Evolutionary conservation across 208 protist species (phyloP).

Genomic region (Leishmania lainsoni): DNA sequence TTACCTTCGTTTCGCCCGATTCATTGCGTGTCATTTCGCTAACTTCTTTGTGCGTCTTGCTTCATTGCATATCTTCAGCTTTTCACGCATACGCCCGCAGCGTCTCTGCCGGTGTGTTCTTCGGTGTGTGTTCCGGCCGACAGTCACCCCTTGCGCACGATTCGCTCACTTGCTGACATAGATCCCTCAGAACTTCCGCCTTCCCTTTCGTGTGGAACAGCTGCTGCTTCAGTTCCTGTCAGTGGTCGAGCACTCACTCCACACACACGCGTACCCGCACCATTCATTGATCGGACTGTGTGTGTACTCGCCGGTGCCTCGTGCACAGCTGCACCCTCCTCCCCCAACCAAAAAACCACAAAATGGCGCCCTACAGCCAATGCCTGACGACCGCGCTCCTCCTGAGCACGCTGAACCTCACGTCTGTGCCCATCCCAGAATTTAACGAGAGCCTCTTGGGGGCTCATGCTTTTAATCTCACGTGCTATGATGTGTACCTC

Average conservation of each 20-base stretch:
- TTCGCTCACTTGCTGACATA: not conserved
- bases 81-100: not conserved
- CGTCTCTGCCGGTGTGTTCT: not conserved
- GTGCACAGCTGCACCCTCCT: not conserved
- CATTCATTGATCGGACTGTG: too few relatives aligned
- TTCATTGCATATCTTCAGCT: not conserved
- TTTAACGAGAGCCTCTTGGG: constrained; percentile 35
- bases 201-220: not conserved
- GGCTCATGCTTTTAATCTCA: constrained; percentile 41
- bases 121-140: not conserved
- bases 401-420: constrained; percentile 35
- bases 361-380: not conserved
- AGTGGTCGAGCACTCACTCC: not conserved
- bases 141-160: not conserved
- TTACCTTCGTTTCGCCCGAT: not conserved
- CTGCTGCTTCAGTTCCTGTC: not conserved
- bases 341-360: not conserved
- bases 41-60: not conserved
- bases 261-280: not conserved
- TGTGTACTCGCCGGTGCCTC: not conserved
- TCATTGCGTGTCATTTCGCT: not conserved
- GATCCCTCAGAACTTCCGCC: not conserved
- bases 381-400: constrained; percentile 19
- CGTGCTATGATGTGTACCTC: constrained; percentile 29
- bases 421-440: constrained; percentile 16